These are phyloP conservation scores for Dictyophora rubrovolvata DNA, from an alignment of 768 basidiomycete species.

Conservation along the genomic window DNA sequence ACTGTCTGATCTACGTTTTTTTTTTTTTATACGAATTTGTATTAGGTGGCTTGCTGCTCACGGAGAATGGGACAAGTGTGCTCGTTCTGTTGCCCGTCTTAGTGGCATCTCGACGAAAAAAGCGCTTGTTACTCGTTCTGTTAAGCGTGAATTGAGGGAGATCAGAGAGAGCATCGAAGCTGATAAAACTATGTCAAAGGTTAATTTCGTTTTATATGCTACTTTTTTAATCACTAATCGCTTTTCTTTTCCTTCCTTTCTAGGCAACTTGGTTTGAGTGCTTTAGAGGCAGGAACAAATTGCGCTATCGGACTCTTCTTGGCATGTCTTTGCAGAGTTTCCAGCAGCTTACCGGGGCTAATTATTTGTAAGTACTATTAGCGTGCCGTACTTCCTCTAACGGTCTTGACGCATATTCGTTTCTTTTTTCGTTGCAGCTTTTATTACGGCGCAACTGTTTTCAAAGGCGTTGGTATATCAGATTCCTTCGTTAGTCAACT, in stretches of 20 bases:
- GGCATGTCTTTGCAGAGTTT: slow-evolving; percentile 58
- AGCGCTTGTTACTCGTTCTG: slow-evolving; percentile 30
- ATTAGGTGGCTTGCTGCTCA: slow-evolving; percentile 46
- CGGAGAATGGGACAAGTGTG: slow-evolving; percentile 39
- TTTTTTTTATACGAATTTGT: neutral
- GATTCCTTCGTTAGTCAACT: slow-evolving; percentile 67
- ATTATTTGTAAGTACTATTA: slow-evolving; percentile 39
- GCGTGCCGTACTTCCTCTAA: too few species aligned
- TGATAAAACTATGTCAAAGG: slow-evolving; percentile 30
- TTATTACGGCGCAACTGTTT: slow-evolving; percentile 55
- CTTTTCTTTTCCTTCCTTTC: neutral
- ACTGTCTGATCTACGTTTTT: neutral
- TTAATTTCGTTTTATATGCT: neutral
- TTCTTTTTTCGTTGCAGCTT: slow-evolving; percentile 22
- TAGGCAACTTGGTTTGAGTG: slow-evolving; percentile 57
- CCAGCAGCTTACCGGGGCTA: slow-evolving; percentile 65
- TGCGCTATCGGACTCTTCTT: slow-evolving; percentile 52
- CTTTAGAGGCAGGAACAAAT: slow-evolving; percentile 45
- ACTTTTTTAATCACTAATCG: neutral
- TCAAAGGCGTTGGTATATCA: slow-evolving; percentile 52
- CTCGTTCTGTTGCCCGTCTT: slow-evolving; percentile 34
- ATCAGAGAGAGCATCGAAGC: slow-evolving; percentile 41
- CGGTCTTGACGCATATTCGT: slow-evolving; percentile 7
- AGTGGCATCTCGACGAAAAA: slow-evolving; percentile 37
- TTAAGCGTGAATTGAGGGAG: slow-evolving; percentile 42